These are phyloP conservation scores for Paxillus rubicundulus DNA, from an alignment of 768 basidiomycete species.

Conservation along the genomic window DNA sequence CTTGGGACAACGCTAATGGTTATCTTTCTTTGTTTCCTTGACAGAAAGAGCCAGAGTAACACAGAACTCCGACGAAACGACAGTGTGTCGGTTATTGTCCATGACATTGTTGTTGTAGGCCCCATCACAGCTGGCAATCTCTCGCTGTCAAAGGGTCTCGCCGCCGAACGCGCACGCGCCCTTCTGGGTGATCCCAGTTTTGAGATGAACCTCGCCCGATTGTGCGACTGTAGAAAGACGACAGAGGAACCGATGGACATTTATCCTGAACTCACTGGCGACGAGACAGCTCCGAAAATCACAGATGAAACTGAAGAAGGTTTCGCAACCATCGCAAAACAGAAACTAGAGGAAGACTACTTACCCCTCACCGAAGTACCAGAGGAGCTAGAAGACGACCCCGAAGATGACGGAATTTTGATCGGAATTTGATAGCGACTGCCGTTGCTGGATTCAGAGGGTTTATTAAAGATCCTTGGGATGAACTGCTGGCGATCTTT, in stretches of 20 bases:
- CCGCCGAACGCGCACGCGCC: constrained; percentile 59
- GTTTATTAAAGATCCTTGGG: constrained; percentile 22
- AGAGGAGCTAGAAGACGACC: constrained; percentile 21
- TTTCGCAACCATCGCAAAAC: constrained; percentile 44
- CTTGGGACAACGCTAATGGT: constrained; percentile 2
- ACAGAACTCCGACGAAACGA: constrained; percentile 44
- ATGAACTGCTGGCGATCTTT: constrained; percentile 34
- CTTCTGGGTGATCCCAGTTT: constrained; percentile 48
- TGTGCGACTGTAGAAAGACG: constrained; percentile 42
- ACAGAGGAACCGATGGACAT: constrained; percentile 13
- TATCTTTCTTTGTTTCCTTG: background rate
- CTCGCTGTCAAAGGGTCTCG: constrained; percentile 64
- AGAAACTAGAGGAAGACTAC: constrained; percentile 29
- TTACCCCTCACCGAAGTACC: constrained; percentile 6
- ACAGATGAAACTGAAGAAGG: constrained; percentile 50
- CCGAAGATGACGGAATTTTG: constrained; percentile 14
- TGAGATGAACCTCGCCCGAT: constrained; percentile 40
- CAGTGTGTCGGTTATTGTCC: constrained; percentile 57
- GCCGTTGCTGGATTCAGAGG: background rate
- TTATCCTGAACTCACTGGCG: constrained; percentile 13
- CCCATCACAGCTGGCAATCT: constrained; percentile 59
- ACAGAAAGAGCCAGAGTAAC: constrained; percentile 45
- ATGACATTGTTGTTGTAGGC: constrained; percentile 53
- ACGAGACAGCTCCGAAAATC: constrained; percentile 20
- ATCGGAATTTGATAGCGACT: constrained; percentile 4